phyloP scores from a whole-genome alignment of 2,329 filamentous ascomycete genomes.

The Penicillium sp. region DNA sequence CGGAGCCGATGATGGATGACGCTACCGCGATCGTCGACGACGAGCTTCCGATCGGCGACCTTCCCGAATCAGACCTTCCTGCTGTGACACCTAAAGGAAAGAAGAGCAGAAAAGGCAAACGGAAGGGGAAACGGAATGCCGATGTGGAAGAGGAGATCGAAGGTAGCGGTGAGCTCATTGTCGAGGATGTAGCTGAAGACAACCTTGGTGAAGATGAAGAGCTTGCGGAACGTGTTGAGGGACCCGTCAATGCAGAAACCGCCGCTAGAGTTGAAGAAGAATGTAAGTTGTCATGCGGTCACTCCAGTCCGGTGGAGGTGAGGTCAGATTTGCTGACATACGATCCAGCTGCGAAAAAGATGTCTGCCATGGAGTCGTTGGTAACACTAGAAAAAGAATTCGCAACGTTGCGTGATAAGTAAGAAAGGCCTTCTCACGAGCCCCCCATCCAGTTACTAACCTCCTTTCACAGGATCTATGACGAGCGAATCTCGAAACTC shows the following conservation, averaged over 20 bases:
- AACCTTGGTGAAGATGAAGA: slow-evolving; percentile 56
- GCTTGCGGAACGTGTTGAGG: slow-evolving; percentile 51
- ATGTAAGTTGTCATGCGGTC: slow-evolving; percentile 44
- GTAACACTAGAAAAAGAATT: slow-evolving; percentile 86
- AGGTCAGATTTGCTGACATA: slow-evolving; percentile 7
- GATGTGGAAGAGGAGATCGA: slow-evolving; percentile 44
- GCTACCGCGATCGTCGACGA: slow-evolving; percentile 34
- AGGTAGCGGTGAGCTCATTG: slow-evolving; percentile 43
- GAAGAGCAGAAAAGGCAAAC: slow-evolving; percentile 52
- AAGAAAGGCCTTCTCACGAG: slow-evolving; percentile 25
- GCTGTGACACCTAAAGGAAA: slow-evolving; percentile 37
- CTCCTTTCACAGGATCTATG: slow-evolving; percentile 70
- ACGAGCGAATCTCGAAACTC: slow-evolving; percentile 81
- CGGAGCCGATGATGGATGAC: slow-evolving; percentile 40
- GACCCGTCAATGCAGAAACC: slow-evolving; percentile 50
- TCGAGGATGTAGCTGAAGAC: slow-evolving; percentile 49
- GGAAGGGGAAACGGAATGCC: slow-evolving; percentile 48
- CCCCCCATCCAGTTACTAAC: slow-evolving; percentile 17
- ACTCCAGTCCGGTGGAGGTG: background rate
- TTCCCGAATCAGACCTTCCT: slow-evolving; percentile 36
- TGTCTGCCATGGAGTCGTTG: slow-evolving; percentile 77
- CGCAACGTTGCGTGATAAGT: slow-evolving; percentile 73
- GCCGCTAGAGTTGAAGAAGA: slow-evolving; percentile 58
- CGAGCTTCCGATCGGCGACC: slow-evolving; percentile 36
- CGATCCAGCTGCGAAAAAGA: slow-evolving; percentile 72